phyloP scores from a whole-genome alignment of 2,329 filamentous ascomycete species.

The Aureobasidium sp. region DNA sequence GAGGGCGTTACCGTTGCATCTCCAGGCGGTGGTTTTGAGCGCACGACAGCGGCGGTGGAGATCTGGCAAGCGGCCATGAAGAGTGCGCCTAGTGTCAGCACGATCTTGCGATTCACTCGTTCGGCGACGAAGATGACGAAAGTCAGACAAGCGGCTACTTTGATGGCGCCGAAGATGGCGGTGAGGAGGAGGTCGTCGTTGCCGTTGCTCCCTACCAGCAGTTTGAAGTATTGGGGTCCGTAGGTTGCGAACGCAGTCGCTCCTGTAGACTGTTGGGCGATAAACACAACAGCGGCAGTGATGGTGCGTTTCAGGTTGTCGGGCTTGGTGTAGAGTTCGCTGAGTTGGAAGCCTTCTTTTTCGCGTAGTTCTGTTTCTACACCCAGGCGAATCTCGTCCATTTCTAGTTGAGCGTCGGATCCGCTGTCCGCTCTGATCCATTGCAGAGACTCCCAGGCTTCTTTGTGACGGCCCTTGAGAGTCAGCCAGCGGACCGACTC shows the following conservation, averaged over 20 bases:
- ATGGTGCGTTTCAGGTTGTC: constrained; percentile 38
- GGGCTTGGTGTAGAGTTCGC: constrained; percentile 36
- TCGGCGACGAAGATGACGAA: constrained; percentile 49
- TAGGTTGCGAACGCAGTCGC: constrained; percentile 40
- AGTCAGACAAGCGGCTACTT: constrained; percentile 40
- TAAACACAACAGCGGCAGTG: constrained; percentile 40
- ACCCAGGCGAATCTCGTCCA: constrained; percentile 42
- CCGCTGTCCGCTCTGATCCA: constrained; percentile 42
- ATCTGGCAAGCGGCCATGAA: constrained; percentile 31
- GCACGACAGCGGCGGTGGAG: constrained; percentile 24
- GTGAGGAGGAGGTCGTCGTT: constrained; percentile 41
- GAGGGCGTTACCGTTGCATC: constrained; percentile 23
- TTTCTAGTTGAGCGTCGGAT: constrained; percentile 34
- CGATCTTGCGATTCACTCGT: constrained; percentile 35
- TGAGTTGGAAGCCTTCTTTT: constrained; percentile 34
- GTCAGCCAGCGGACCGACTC: constrained; percentile 45
- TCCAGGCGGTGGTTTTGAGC: constrained; percentile 20
- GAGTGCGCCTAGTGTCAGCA: constrained; percentile 24
- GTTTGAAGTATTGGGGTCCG: constrained; percentile 46
- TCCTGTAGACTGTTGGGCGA: constrained; percentile 45
- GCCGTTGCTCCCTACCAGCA: constrained; percentile 38
- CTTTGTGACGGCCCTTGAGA: constrained; percentile 34
- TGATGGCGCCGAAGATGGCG: constrained; percentile 46
- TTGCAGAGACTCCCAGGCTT: constrained; percentile 40
- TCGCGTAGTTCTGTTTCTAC: constrained; percentile 39